Conservation (phyloP, 1,139 yeast genomes). For the Scheffersomyces titani region DNA sequence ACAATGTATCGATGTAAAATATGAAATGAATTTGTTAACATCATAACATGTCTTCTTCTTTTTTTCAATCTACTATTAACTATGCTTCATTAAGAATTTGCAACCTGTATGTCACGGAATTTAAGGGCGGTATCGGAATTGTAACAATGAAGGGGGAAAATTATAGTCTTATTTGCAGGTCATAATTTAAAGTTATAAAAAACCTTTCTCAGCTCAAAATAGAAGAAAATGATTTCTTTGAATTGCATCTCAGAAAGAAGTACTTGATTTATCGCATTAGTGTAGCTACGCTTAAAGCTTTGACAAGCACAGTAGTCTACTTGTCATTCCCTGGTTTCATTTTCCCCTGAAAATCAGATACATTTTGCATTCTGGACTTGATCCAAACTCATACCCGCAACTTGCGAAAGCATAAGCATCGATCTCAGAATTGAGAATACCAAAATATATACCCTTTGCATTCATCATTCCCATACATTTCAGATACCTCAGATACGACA, state of each 20-base stretch:
- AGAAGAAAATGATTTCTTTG: background rate
- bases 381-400: background rate
- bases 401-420: background rate
- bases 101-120: background rate
- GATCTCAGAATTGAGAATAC: background rate
- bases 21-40: no score
- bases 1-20: no score
- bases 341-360: background rate
- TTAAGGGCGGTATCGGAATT: background rate
- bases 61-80: background rate
- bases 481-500: background rate
- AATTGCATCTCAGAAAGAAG: background rate
- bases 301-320: background rate
- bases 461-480: conserved; percentile 1
- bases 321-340: background rate
- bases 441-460: conserved; percentile 5
- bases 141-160: background rate
- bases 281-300: background rate
- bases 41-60: no score
- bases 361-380: background rate
- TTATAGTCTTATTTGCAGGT: background rate
- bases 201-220: background rate
- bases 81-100: no score
- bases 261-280: background rate
- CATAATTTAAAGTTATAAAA: background rate